Percentiles rank a stretch among this genome's conserved stretches.
Evolutionary conservation across 1,284 basidiomycete species (phyloP).

Genomic region (Ustilago xerochloae): DNA sequence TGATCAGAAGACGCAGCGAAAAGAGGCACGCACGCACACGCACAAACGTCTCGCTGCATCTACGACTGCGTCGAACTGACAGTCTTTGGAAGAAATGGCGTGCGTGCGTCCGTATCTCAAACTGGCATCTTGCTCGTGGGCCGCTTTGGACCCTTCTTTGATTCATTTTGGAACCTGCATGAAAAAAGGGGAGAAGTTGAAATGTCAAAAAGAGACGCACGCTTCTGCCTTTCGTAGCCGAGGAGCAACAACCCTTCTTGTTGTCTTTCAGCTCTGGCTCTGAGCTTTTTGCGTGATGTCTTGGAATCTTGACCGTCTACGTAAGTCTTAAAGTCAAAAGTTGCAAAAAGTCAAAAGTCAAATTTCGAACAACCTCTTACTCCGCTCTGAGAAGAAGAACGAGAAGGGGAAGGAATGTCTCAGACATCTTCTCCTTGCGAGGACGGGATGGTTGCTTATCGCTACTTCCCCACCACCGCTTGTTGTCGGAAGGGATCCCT

Average conservation of each 20-base stretch:
- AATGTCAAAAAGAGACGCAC: slow-evolving; percentile 16
- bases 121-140: neutral
- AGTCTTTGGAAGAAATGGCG: neutral
- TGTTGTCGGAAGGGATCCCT: too few relatives aligned
- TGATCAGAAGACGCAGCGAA: neutral
- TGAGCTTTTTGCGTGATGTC: too few relatives aligned
- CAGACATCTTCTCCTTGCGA: too few relatives aligned
- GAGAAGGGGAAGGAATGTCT: too few relatives aligned
- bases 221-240: neutral
- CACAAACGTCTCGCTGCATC: too few relatives aligned
- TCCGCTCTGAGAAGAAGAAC: neutral
- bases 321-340: slow-evolving; percentile 5
- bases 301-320: neutral
- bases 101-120: neutral
- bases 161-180: neutral
- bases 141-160: neutral
- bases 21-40: too few relatives aligned
- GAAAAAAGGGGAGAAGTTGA: slow-evolving; percentile 23
- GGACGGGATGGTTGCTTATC: too few relatives aligned
- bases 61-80: slow-evolving; percentile 2
- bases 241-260: too few relatives aligned
- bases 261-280: too few relatives aligned
- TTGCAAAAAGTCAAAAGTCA: too few relatives aligned
- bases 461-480: too few relatives aligned
- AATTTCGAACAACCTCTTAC: too few relatives aligned